phyloP scores from a whole-genome alignment of 2,329 filamentous ascomycete genomes.

The Xylaria polymorpha region DNA sequence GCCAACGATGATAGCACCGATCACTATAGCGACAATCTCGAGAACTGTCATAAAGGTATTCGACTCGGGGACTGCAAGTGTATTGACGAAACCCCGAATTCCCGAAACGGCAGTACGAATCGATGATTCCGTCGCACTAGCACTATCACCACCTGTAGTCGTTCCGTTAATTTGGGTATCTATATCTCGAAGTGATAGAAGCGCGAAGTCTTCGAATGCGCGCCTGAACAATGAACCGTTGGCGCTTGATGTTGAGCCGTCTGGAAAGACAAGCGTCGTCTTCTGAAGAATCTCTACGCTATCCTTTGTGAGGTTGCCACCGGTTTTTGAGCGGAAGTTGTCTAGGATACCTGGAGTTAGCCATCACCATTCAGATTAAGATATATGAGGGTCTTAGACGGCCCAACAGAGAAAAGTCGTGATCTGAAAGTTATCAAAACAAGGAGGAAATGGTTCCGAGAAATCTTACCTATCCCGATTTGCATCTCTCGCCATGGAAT shows the following conservation, averaged over 20 bases:
- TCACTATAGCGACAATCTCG: constrained; percentile 85
- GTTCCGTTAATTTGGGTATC: constrained; percentile 59
- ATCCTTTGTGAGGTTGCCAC: constrained; percentile 85
- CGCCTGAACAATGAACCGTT: constrained; percentile 64
- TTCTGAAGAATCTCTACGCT: constrained; percentile 81
- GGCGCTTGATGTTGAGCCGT: constrained; percentile 63
- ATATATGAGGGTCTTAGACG: too few relatives aligned
- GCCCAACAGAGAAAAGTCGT: too few relatives aligned
- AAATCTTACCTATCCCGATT: constrained; percentile 65
- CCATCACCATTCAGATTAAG: too few relatives aligned
- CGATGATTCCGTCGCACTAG: constrained; percentile 43
- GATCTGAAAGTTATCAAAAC: too few relatives aligned
- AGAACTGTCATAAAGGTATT: constrained; percentile 98
- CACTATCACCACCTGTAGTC: constrained; percentile 44
- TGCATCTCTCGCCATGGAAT: constrained; percentile 87
- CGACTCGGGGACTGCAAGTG: constrained; percentile 84
- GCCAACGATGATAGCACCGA: constrained; percentile 84
- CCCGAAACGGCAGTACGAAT: constrained; percentile 72
- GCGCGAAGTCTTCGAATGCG: constrained; percentile 58
- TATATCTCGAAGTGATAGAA: constrained; percentile 66
- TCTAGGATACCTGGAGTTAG: constrained; percentile 57
- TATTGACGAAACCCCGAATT: constrained; percentile 84
- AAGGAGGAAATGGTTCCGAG: too few relatives aligned
- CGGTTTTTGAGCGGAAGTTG: constrained; percentile 80
- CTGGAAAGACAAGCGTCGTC: constrained; percentile 76